A percentile compares a stretch with the other conserved stretches of the same genome.
Evolutionary conservation across 2,329 filamentous ascomycete genomes (phyloP).

Genomic region (Fusarium sublunatum): DNA sequence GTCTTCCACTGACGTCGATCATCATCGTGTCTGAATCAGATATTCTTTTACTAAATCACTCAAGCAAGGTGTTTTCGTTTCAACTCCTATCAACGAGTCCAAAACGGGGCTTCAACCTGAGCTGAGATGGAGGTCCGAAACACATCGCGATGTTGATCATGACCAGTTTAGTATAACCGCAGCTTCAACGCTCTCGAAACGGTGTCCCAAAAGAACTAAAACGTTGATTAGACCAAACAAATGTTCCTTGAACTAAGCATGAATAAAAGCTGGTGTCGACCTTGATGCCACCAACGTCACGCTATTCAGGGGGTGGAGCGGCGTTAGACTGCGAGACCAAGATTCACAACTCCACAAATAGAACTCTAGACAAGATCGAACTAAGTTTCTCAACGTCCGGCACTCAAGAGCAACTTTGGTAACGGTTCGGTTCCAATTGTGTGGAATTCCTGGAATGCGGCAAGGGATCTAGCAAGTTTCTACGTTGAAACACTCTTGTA

Average conservation of each 20-base stretch:
- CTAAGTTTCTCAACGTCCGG: conserved; percentile 9
- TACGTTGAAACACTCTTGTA: background rate
- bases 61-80: background rate
- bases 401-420: conserved; percentile 5
- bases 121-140: conserved; percentile 2
- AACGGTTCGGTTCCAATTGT: conserved; percentile 13
- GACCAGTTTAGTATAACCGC: background rate
- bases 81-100: background rate
- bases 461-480: conserved; percentile 16
- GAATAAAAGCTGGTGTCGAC: background rate
- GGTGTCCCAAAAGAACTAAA: background rate
- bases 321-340: background rate
- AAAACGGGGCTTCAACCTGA: background rate
- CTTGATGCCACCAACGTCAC: conserved; percentile 14
- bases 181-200: background rate
- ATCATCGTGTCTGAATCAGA: background rate
- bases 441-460: conserved; percentile 18
- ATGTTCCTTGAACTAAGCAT: background rate
- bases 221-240: conserved; percentile 5
- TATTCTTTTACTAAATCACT: background rate
- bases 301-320: conserved; percentile 3
- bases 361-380: background rate
- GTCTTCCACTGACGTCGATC: conserved; percentile 11
- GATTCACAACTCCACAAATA: background rate
- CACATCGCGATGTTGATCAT: conserved; percentile 13